phyloP scores from a whole-genome alignment of 257 asterid genomes.

The Coffea eugenioides region DNA sequence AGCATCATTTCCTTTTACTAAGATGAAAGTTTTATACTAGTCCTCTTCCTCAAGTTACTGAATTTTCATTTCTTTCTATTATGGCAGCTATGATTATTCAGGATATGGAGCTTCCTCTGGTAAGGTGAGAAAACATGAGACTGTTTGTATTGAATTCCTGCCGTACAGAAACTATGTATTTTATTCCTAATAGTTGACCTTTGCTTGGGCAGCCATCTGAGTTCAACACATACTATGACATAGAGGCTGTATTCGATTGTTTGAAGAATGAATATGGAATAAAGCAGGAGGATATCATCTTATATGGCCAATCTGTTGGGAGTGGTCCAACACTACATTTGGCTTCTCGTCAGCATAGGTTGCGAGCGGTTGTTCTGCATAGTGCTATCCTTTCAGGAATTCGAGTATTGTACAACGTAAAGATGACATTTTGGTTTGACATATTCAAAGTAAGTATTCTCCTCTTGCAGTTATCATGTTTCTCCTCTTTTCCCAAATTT shows the following conservation, averaged over 20 bases:
- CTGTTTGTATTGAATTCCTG: neutral
- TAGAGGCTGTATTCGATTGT: conserved; percentile 88
- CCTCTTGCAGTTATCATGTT: neutral
- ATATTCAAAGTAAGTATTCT: conserved; percentile 74
- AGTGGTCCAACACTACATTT: conserved; percentile 95
- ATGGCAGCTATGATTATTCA: conserved; percentile 94
- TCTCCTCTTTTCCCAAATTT: neutral
- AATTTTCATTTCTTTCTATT: conserved; percentile 8
- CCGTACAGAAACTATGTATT: neutral
- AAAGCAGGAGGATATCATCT: conserved; percentile 88
- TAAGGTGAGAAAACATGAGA: conserved; percentile 64
- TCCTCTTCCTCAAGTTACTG: neutral
- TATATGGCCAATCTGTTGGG: conserved; percentile 98
- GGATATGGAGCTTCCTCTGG: conserved; percentile 98
- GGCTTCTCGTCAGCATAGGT: conserved; percentile 69
- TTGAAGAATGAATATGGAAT: conserved; percentile 75
- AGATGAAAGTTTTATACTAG: neutral
- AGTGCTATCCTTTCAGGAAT: conserved; percentile 99
- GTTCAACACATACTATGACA: conserved; percentile 86
- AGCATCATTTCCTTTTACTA: neutral
- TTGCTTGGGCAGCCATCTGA: conserved; percentile 79
- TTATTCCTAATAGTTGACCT: conserved; percentile 15
- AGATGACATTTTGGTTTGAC: conserved; percentile 98
- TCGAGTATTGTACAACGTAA: conserved; percentile 87
- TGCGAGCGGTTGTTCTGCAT: conserved; percentile 90